Evolutionary conservation across 768 basidiomycete species (phyloP), one percentile per base, ranked within the genome.

Genomic region (Auricularia sp.): DNA sequence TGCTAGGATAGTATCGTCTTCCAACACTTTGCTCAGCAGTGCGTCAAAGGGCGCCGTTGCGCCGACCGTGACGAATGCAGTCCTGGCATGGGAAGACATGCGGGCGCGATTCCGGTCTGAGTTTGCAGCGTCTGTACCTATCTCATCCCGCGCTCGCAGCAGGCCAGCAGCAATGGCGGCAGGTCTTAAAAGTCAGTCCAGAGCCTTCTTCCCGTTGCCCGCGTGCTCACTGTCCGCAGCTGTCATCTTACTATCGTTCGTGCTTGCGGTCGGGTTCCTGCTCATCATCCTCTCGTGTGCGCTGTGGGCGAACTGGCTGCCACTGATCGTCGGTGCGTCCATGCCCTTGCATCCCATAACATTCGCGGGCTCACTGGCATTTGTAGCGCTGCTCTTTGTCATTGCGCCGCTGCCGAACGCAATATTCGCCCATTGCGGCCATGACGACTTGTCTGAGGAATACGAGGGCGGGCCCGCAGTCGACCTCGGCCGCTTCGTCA

Each of bases 241-340:
- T 72, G 94, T 98, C 68, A 94, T 98, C 70, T 82, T 98, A 63
- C 87, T 99, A 58, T 95, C 97, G 1, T 98, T 99, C 77, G 92
- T 98, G 63, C 88, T 99, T 62, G 97, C 97, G 5, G 83, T 96
- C 16, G 97, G 97, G n/a, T 99, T 99, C 79, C 79, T 99, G 65
- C 85, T 98, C 72, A 92, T 98, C 72, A 99, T 99, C 75, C 87
- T 99, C 29, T 93, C 93, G 1, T 98, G 97, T 74, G 97, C 97
- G 6, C 79, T 98, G 36, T 98, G 89, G 88, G 78, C 85, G 14
- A 99, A 99, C 75, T 99, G 97, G 97, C 81, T 98, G 24, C 97
- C 97, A 39, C 81, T 99, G 62, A 82, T 98, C 68, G 96, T 98
- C 68, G 97, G 29, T 29, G 29, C 29, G 29, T 29, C 1, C 29